Base-by-base conservation (phyloP, 352 stramenopile species). In the Globisporangium emineosum region DNA sequence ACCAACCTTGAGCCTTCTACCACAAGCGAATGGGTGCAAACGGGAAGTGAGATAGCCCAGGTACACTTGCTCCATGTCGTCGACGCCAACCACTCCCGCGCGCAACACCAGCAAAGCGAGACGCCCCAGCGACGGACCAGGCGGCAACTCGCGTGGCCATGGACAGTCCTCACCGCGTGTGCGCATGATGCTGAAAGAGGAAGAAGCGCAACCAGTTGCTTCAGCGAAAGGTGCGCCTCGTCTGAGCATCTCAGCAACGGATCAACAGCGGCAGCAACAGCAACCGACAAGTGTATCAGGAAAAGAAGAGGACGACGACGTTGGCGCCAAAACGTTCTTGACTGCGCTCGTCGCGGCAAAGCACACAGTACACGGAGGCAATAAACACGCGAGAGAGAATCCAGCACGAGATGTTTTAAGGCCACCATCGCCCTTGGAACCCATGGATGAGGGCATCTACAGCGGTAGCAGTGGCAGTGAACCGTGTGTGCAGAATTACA, bases 351-450 rank as follows among this genome's bases (percentile, higher is more conserved):
- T 72, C 17, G 67, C 77, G 1, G 45, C 57, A 2, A 75, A 81
- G 47, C 49, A 58, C 43, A 40, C 32, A 8, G 35, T 49, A 8
- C 56, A 66, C 23, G 5, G 19, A 19, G 54, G n/a, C 13, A 47
- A 7, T 7, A 54, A 37, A 8, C 61, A 40, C 40, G 10, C 15
- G n/a, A 42, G 21, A 17, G 10, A 8, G 6, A 43, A 42, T 19
- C 10, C 3, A 2, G 47, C 37, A 8, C 5, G 30, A 13, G 52
- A 62, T 2, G 40, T 60, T 5, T 37, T 90, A 52, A 71, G 82
- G 5, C 84, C 84, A 1, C 82, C 82, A 32, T 93, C 84, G 9
- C 80, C 84, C 10, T 65, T 91, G 5, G 84, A 89, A 23, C 64
- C 76, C 13, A 6, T 77, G 21, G 60, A 69, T 37, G 70, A 57